These are phyloP conservation scores for Fomitopsis pinicola DNA, from an alignment of 1,284 basidiomycete species.

Conservation along the genomic window DNA sequence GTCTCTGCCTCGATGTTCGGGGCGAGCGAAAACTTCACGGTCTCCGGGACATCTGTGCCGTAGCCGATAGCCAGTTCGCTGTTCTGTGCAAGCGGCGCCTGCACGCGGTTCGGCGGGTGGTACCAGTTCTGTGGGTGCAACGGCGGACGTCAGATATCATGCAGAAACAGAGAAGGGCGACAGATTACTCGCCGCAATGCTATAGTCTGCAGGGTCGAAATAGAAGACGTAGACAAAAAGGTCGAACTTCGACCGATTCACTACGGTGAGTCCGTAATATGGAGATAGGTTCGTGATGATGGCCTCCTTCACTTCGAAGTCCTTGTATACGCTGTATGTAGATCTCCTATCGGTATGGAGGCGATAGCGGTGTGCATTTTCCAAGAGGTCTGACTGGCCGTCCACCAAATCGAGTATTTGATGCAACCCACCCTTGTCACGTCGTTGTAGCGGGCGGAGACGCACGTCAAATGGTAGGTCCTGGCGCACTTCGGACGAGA, in stretches of 20 bases:
- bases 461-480: not conserved
- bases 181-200: no score
- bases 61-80: not conserved
- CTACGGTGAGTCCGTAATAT: not conserved
- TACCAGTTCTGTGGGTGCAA: not conserved
- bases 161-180: no score
- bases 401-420: no score
- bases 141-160: no score
- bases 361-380: no score
- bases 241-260: not conserved
- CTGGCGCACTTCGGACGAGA: not conserved
- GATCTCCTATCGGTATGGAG: not conserved
- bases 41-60: not conserved
- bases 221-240: not conserved
- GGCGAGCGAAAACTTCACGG: not conserved
- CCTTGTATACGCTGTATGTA: not conserved
- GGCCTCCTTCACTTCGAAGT: not conserved
- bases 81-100: not conserved
- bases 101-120: not conserved
- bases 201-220: not conserved
- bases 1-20: not conserved
- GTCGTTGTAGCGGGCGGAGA: not conserved
- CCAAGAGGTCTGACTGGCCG: no score
- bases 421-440: not conserved
- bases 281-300: not conserved